These are phyloP conservation scores for Cystobasidiopsis lactophilus DNA, from an alignment of 768 basidiomycete species.

Conservation along the genomic window DNA sequence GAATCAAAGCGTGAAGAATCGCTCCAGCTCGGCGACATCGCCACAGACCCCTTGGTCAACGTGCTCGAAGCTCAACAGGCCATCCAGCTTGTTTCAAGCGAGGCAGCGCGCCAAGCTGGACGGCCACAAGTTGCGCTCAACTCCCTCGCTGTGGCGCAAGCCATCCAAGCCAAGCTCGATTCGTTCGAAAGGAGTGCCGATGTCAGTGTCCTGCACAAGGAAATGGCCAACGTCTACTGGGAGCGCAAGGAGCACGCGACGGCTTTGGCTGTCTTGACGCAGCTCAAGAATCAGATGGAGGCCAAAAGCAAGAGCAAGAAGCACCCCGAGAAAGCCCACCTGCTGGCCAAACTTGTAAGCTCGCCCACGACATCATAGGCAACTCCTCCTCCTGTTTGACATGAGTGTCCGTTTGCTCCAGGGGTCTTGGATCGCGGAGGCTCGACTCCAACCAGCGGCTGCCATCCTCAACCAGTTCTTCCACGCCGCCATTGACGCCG, in stretches of 20 bases:
- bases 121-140: conserved; percentile 4
- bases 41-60: neutral
- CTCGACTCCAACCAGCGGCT: conserved; percentile 54
- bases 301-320: neutral
- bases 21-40: neutral
- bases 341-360: conserved; percentile 34
- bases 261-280: conserved; percentile 48
- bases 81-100: neutral
- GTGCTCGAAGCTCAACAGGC: neutral
- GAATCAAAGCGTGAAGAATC: neutral
- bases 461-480: conserved; percentile 54
- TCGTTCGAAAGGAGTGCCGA: conserved; percentile 27
- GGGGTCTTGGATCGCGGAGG: conserved; percentile 80
- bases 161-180: conserved; percentile 49
- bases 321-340: neutral
- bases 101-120: neutral
- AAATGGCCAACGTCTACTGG: conserved; percentile 82
- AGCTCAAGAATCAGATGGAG: neutral
- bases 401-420: conserved; percentile 22
- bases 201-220: conserved; percentile 32
- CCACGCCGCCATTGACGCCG: conserved; percentile 33
- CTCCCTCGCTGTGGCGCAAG: conserved; percentile 24
- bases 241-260: conserved; percentile 58
- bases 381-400: too few relatives aligned
- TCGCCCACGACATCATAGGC: too few relatives aligned